Evolutionary conservation across 2,329 filamentous ascomycete species (phyloP).

Genomic region (Monosporascus sp.): DNA sequence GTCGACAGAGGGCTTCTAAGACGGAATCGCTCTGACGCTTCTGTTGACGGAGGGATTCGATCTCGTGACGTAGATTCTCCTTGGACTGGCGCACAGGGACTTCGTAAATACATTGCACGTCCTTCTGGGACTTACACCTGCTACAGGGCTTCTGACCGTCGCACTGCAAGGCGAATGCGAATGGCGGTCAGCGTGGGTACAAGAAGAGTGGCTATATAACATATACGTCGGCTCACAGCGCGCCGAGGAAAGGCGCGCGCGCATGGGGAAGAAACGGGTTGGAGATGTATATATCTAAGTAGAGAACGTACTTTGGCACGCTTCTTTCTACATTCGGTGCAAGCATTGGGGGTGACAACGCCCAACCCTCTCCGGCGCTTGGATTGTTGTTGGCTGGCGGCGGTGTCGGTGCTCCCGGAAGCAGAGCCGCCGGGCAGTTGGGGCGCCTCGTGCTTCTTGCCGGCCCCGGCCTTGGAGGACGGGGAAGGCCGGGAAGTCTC

Average conservation of each 20-base stretch:
- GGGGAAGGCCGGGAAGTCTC: constrained; percentile 12
- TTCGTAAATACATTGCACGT: constrained; percentile 55
- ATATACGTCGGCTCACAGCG: not conserved
- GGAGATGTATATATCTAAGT: too few relatives aligned
- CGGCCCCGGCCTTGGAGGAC: constrained; percentile 13
- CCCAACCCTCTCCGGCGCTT: constrained; percentile 51
- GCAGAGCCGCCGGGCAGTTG: constrained; percentile 10
- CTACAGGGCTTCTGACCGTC: constrained; percentile 53
- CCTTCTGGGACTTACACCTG: constrained; percentile 49
- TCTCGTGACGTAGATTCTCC: constrained; percentile 54
- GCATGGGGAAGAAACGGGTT: too few relatives aligned
- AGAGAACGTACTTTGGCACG: constrained; percentile 47
- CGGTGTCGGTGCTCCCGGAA: constrained; percentile 1
- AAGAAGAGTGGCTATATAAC: not conserved
- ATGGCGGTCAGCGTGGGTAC: not conserved
- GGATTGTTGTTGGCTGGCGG: constrained; percentile 29
- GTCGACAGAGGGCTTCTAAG: constrained; percentile 46
- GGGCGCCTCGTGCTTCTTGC: constrained; percentile 20
- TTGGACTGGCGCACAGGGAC: constrained; percentile 59
- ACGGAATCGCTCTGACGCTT: constrained; percentile 52
- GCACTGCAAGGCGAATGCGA: constrained; percentile 36
- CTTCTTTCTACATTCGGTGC: constrained; percentile 57
- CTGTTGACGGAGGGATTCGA: constrained; percentile 49
- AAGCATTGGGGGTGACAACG: constrained; percentile 54
- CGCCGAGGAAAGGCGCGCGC: not conserved